Base-by-base conservation (phyloP, 208 protist species). In the Crithidia thermophila region DNA sequence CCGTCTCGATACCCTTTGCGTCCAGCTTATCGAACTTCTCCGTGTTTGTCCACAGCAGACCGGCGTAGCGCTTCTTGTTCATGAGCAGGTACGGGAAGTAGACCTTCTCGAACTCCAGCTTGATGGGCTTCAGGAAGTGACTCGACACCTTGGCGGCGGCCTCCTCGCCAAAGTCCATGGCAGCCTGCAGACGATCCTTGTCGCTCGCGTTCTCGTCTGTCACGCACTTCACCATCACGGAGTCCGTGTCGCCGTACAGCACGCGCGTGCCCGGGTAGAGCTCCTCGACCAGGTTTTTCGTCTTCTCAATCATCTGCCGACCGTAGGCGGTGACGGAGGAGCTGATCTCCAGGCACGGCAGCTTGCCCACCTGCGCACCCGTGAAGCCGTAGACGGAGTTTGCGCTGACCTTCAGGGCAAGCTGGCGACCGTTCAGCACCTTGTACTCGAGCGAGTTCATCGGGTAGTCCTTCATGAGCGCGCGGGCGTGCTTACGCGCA, bases 331-430 rank as follows among this genome's bases (percentile, higher is more conserved):
- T 99, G 14, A 99, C 98, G 28, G 95, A 95, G 18, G 88, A 78
- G 51, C 86, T 94, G 67, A 98, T 94, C 55, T 99, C 97, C 9
- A 99, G 66, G 80, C 99, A 99, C 9, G 99, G 99, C 59, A 99
- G 81, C 77, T 98, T 98, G 39, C 99, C 99, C 39, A 89, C 77
- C 49, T 99, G 95, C 23, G 95, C 96, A 42, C 99, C 99, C 16
- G 99, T 99, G 76, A 99, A 99, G 46, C 99, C 99, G 83, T 99
- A 99, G 5, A 99, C 98, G n/a, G 98, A 99, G 84, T 99, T 99
- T 11, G 99, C 99, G 63, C 90, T 98, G 34, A 99, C 88, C 84
- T 99, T 99, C n/a, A 99, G 81, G 0, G 99, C 99, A 9, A 99
- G 92, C 85, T 99, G 99, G 28, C 99, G 90, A 5, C 98, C 98